phyloP scores from a whole-genome alignment of 495 filamentous ascomycete species.

The Xylaria longipes region DNA sequence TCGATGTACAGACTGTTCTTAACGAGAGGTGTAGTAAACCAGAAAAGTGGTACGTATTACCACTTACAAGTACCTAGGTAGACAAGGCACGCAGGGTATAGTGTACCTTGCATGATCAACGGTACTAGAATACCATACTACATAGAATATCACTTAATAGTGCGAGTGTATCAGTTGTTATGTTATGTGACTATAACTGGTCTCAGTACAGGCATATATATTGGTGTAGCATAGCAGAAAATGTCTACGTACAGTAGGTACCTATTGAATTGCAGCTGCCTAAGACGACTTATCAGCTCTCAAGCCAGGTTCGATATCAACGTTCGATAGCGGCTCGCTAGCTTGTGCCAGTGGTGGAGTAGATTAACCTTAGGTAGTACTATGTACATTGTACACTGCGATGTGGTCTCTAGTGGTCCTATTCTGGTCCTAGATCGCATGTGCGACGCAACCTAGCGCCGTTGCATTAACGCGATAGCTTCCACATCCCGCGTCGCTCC shows the following conservation, averaged over 20 bases:
- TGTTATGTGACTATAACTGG: no score
- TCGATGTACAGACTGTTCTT: background rate
- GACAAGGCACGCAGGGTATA: background rate
- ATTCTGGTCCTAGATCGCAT: background rate
- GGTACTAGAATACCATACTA: background rate
- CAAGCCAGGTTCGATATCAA: background rate
- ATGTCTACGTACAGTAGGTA: background rate
- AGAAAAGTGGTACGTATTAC: background rate
- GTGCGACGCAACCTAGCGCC: slow-evolving; percentile 12
- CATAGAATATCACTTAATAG: no score
- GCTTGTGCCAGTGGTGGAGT: slow-evolving; percentile 4
- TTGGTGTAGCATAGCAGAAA: background rate
- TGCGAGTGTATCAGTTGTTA: no score
- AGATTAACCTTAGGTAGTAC: slow-evolving; percentile 13
- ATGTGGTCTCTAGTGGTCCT: background rate
- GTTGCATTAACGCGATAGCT: slow-evolving; percentile 20
- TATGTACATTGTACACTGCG: no score
- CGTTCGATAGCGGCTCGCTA: background rate
- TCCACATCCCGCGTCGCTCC: slow-evolving; percentile 13
- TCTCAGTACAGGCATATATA: background rate
- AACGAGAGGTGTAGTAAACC: background rate
- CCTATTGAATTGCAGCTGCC: background rate
- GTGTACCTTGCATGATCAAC: slow-evolving; percentile 3
- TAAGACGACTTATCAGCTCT: background rate
- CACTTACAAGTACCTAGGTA: background rate